phyloP scores from a whole-genome alignment of 805 yeast species.

The Yamadazyma endophytica region DNA sequence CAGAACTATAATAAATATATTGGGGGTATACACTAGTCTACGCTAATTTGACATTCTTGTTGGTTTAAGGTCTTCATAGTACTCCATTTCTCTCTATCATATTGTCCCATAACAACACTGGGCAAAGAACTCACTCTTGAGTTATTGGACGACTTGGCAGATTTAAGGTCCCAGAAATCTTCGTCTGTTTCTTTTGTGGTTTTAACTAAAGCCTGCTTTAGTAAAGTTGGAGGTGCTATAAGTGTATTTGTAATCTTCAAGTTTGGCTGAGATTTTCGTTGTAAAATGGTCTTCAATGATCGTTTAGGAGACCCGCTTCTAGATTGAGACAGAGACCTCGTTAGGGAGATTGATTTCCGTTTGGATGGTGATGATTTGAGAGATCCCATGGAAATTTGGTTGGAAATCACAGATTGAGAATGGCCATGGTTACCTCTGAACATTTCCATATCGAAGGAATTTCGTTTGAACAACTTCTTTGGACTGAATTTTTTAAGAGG shows the following conservation, averaged over 20 bases:
- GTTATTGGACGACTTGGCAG: slow-evolving; percentile 26
- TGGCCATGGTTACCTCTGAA: slow-evolving; percentile 1
- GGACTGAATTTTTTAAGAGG: slow-evolving; percentile 34
- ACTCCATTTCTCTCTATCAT: slow-evolving; percentile 64
- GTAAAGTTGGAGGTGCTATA: slow-evolving; percentile 12
- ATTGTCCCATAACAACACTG: slow-evolving; percentile 57
- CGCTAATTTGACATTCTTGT: slow-evolving; percentile 5
- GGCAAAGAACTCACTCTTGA: slow-evolving; percentile 47
- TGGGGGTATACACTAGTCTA: background rate
- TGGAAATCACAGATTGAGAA: background rate
- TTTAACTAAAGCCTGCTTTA: slow-evolving; percentile 15
- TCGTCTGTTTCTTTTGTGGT: slow-evolving; percentile 3
- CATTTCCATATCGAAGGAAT: slow-evolving; percentile 10
- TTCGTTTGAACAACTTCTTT: slow-evolving; percentile 18
- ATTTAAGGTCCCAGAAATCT: slow-evolving; percentile 24
- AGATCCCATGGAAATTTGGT: slow-evolving; percentile 11
- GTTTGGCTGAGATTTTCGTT: slow-evolving; percentile 1
- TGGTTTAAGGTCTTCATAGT: slow-evolving; percentile 38
- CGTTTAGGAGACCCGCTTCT: slow-evolving; percentile 11
- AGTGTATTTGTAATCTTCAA: background rate
- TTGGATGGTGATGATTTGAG: slow-evolving; percentile 30
- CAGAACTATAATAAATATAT: background rate
- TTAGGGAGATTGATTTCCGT: slow-evolving; percentile 19
- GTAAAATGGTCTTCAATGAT: slow-evolving; percentile 8
- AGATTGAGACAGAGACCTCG: too few relatives aligned